Evolutionary conservation across 148 eudicot species (phyloP).

Genomic region (Limonium bicolor): DNA sequence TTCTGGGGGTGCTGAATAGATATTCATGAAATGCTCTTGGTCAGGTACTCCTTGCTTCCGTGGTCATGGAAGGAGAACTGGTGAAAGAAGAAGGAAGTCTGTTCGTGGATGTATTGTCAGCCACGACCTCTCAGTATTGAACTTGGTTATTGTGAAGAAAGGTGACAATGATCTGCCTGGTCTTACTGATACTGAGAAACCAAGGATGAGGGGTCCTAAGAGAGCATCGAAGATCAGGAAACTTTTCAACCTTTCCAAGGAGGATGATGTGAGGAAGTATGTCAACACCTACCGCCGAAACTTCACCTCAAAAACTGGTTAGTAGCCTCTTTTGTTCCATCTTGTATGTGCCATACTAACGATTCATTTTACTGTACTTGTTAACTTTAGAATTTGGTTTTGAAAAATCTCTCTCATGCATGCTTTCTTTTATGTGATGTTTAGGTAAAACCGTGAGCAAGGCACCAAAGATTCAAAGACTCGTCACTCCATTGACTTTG

Average conservation of each 20-base stretch:
- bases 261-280: constrained; percentile 85
- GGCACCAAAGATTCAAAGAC: constrained; percentile 81
- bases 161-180: constrained; percentile 89
- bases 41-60: constrained; percentile 74
- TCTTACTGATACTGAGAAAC: constrained; percentile 67
- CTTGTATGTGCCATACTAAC: too few relatives aligned
- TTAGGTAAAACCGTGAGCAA: constrained; percentile 73
- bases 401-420: too few relatives aligned
- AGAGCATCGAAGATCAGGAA: constrained; percentile 88
- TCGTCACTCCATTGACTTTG: constrained; percentile 74
- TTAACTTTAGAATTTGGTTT: too few relatives aligned
- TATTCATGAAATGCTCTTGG: too few relatives aligned
- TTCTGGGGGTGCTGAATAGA: too few relatives aligned
- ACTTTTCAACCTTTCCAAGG: constrained; percentile 77
- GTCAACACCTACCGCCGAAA: constrained; percentile 78
- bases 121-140: constrained; percentile 71
- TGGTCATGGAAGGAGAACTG: constrained; percentile 68
- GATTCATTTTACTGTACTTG: too few relatives aligned
- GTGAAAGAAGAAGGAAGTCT: constrained; percentile 80
- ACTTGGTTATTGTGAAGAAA: constrained; percentile 81
- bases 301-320: constrained; percentile 59
- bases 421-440: constrained; percentile 7
- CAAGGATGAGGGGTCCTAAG: constrained; percentile 95
- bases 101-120: constrained; percentile 86
- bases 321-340: neutral